Evolutionary conservation across 2,329 filamentous ascomycete genomes (phyloP).

Genomic region (Sclerotinia trifoliorum): DNA sequence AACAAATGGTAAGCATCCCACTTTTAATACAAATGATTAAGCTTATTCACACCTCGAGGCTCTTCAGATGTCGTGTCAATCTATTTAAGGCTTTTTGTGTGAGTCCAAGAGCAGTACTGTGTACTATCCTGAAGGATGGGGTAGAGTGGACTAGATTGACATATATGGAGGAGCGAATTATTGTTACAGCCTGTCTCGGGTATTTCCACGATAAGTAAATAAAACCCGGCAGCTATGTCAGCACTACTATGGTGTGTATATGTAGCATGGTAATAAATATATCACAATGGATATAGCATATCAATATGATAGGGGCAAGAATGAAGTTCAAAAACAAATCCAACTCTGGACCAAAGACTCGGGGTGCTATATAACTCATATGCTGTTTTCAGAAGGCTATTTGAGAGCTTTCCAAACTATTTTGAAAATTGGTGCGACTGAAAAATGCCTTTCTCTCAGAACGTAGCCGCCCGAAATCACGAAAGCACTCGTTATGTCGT

Average conservation of each 20-base stretch:
- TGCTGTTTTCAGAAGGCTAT: neutral
- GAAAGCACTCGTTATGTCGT: neutral
- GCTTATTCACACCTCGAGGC: slow-evolving; percentile 10
- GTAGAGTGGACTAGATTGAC: neutral
- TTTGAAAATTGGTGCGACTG: neutral
- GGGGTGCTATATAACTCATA: neutral
- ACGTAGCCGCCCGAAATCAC: neutral
- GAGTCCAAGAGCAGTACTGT: neutral
- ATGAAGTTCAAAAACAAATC: neutral
- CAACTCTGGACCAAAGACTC: neutral
- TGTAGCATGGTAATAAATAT: neutral
- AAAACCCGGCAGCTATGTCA: neutral
- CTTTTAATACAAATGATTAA: neutral
- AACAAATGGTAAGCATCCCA: neutral
- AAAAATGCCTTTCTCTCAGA: neutral
- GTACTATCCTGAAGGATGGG: neutral
- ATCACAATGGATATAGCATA: neutral
- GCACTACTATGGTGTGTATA: neutral
- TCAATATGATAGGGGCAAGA: neutral
- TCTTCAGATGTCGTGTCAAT: neutral
- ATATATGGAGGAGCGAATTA: neutral
- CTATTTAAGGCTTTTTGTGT: neutral
- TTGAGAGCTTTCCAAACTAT: neutral
- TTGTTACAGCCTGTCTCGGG: neutral
- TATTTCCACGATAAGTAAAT: neutral